These are phyloP conservation scores for Neolentinus lepideus DNA, from an alignment of 1,284 basidiomycete genomes.

Conservation along the genomic window DNA sequence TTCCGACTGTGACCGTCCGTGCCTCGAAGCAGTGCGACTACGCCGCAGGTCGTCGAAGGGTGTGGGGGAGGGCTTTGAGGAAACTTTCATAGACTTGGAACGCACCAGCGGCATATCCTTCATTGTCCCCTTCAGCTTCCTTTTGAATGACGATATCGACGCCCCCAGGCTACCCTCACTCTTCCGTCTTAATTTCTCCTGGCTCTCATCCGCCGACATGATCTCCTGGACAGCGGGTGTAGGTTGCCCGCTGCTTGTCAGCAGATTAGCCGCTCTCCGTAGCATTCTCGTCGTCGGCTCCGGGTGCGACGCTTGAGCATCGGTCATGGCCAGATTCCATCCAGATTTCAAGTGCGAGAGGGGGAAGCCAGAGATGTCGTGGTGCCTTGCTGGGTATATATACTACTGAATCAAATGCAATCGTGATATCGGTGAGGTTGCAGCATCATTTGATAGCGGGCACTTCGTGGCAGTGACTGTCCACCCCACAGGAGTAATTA, in stretches of 20 bases:
- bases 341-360: not conserved
- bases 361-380: no score
- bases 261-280: conserved; percentile 4
- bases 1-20: not conserved
- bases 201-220: not conserved
- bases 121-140: not conserved
- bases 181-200: not conserved
- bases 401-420: not conserved
- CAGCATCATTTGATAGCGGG: not conserved
- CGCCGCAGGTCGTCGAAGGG: not conserved
- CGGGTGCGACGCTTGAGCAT: not conserved
- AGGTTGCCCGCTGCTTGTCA: conserved; percentile 7
- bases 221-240: conserved; percentile 3
- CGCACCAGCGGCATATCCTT: not conserved
- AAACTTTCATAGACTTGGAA: not conserved
- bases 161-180: not conserved
- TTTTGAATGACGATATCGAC: not conserved
- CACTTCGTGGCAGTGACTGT: not conserved
- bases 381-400: not conserved
- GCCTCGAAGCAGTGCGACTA: not conserved
- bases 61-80: not conserved
- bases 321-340: not conserved
- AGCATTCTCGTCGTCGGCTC: not conserved
- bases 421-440: not conserved
- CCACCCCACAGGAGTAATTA: not conserved